phyloP scores from a whole-genome alignment of 75 land plant species.

The Isoetes taiwanensis region DNA sequence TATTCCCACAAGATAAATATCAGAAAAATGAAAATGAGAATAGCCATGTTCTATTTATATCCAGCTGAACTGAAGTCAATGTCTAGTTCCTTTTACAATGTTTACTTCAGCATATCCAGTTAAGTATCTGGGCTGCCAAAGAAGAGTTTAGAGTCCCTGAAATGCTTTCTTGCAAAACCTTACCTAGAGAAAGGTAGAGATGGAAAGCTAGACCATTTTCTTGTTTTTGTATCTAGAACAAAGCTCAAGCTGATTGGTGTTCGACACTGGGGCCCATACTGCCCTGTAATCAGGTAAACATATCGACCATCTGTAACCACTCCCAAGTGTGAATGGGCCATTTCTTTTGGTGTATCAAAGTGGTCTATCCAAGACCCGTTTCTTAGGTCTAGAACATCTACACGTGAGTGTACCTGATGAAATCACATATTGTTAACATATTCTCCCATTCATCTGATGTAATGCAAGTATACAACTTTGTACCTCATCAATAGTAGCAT shows the following conservation, averaged over 20 bases:
- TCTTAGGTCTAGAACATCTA: constrained; percentile 63
- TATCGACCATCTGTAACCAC: constrained; percentile 88
- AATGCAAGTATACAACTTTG: no score
- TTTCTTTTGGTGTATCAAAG: constrained; percentile 84
- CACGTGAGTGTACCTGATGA: constrained; percentile 80
- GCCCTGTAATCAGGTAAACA: constrained; percentile 74
- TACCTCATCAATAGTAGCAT: constrained; percentile 68
- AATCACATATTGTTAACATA: no score
- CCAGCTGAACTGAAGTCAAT: no score
- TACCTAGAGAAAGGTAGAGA: constrained; percentile 82
- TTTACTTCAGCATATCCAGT: no score
- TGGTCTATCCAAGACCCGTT: constrained; percentile 55
- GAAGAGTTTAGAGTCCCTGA: no score
- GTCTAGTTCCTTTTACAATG: no score
- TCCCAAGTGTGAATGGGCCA: constrained; percentile 98
- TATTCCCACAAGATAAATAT: no score
- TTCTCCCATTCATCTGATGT: no score
- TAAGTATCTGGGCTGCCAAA: no score
- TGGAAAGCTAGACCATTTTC: constrained; percentile 50
- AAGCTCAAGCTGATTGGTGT: constrained; percentile 55
- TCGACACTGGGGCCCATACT: constrained; percentile 94
- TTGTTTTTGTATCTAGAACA: constrained; percentile 74
- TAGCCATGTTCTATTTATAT: no score
- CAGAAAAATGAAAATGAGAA: no score
- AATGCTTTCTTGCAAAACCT: no score